Conservation (phyloP, 306 rosid genomes). For the Erythrophleum fordii region DNA sequence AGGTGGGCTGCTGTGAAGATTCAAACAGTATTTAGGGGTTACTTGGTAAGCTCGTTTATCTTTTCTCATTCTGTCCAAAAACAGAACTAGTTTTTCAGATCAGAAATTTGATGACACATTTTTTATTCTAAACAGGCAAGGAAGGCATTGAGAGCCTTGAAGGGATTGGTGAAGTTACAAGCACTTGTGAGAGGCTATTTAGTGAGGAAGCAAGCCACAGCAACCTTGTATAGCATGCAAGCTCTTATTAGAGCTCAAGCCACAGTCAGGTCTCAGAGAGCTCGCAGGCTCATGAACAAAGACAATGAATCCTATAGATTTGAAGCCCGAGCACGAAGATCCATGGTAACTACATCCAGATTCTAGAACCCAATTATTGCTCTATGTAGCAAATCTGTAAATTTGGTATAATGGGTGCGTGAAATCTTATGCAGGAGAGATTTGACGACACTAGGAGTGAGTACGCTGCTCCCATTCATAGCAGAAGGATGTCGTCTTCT, state of each 20-base stretch:
- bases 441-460: constrained; percentile 71
- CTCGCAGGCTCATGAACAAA: constrained; percentile 42
- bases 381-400: neutral
- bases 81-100: neutral
- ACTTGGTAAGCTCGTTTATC: constrained; percentile 52
- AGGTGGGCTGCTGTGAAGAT: constrained; percentile 76
- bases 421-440: constrained; percentile 59
- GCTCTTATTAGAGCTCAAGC: constrained; percentile 89
- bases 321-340: constrained; percentile 64
- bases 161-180: constrained; percentile 87
- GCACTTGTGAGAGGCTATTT: constrained; percentile 88
- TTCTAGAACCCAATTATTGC: constrained; percentile 4
- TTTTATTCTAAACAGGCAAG: constrained; percentile 62
- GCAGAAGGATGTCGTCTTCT: constrained; percentile 69
- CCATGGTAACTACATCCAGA: constrained; percentile 51
- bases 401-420: neutral
- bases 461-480: constrained; percentile 56
- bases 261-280: constrained; percentile 68
- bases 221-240: constrained; percentile 80
- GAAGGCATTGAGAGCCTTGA: constrained; percentile 86
- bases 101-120: constrained; percentile 2
- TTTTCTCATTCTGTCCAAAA: neutral
- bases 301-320: constrained; percentile 23
- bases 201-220: constrained; percentile 86
- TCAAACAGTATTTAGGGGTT: constrained; percentile 78